Evolutionary conservation across 2,329 filamentous ascomycete genomes (phyloP).

Genomic region (Myotisia sp.): DNA sequence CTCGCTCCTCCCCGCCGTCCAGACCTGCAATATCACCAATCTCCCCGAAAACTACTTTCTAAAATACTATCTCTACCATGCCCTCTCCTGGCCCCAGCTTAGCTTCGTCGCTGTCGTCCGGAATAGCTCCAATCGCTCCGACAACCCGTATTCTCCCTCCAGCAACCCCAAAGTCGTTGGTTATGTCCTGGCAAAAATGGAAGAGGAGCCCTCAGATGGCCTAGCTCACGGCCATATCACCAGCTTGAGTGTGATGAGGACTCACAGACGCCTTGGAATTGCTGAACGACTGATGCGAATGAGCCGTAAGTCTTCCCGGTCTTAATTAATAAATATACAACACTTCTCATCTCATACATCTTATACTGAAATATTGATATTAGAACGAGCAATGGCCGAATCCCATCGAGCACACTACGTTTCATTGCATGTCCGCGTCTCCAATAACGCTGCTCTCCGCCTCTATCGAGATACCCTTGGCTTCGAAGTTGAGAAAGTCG

Average conservation of each 20-base stretch:
- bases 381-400: conserved; percentile 92
- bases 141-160: conserved; percentile 50
- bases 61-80: conserved; percentile 99
- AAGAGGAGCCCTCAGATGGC: conserved; percentile 87
- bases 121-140: conserved; percentile 57
- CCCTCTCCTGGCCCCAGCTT: conserved; percentile 92
- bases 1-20: conserved; percentile 70
- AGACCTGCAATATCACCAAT: conserved; percentile 98
- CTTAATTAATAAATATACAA: conserved; percentile 1
- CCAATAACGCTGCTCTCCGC: conserved; percentile 78
- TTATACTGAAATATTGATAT: conserved; percentile 2
- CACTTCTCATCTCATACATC: not conserved
- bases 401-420: conserved; percentile 85
- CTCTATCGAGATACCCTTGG: conserved; percentile 86
- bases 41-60: conserved; percentile 99
- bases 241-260: conserved; percentile 87
- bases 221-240: conserved; percentile 94
- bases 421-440: conserved; percentile 86
- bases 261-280: conserved; percentile 76
- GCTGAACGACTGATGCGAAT: conserved; percentile 97
- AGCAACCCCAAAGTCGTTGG: conserved; percentile 75
- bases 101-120: conserved; percentile 93
- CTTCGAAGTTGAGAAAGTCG: conserved; percentile 64
- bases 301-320: conserved; percentile 49
- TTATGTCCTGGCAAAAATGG: conserved; percentile 99